Conservation (phyloP, 345 rosid genomes). For the Ceriops tagal region DNA sequence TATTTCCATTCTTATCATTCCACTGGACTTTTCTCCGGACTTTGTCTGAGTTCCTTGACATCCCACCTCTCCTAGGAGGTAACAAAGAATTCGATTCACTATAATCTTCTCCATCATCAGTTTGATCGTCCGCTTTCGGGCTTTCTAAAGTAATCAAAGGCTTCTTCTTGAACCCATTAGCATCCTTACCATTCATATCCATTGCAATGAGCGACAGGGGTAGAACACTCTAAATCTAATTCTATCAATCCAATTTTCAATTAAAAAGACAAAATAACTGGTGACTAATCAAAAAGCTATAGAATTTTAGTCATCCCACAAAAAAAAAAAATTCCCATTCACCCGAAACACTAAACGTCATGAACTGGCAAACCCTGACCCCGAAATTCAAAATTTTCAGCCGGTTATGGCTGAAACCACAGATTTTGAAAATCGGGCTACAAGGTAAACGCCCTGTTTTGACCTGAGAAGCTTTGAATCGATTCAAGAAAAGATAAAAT, state of each 20-base stretch:
- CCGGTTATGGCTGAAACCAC: not conserved
- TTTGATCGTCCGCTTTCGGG: conserved; percentile 31
- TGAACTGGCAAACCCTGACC: conserved; percentile 18
- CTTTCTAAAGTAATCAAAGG: conserved; percentile 13
- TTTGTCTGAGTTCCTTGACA: conserved; percentile 57
- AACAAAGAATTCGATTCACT: conserved; percentile 66
- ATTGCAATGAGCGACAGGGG: not conserved
- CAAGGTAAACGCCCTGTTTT: conserved; percentile 14
- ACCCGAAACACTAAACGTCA: conserved; percentile 8
- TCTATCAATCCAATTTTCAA: not conserved
- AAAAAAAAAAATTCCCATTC: conserved; percentile 1
- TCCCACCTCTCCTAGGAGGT: conserved; percentile 68
- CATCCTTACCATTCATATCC: conserved; percentile 25
- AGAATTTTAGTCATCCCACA: not conserved
- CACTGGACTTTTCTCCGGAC: conserved; percentile 75
- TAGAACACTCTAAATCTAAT: not conserved
- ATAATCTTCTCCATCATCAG: conserved; percentile 51
- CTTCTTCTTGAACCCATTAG: conserved; percentile 20
- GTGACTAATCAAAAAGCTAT: not conserved
- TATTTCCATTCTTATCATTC: conserved; percentile 82
- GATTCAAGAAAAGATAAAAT: not conserved
- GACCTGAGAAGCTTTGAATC: conserved; percentile 4
- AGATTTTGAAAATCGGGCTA: not conserved
- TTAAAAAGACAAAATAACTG: not conserved
- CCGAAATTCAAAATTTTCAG: not conserved